A percentile compares a stretch with the other conserved stretches of the same genome.
These are phyloP conservation scores for Magnusiomyces magnusii DNA, from an alignment of 1,139 yeast genomes.

Conservation along the genomic window DNA sequence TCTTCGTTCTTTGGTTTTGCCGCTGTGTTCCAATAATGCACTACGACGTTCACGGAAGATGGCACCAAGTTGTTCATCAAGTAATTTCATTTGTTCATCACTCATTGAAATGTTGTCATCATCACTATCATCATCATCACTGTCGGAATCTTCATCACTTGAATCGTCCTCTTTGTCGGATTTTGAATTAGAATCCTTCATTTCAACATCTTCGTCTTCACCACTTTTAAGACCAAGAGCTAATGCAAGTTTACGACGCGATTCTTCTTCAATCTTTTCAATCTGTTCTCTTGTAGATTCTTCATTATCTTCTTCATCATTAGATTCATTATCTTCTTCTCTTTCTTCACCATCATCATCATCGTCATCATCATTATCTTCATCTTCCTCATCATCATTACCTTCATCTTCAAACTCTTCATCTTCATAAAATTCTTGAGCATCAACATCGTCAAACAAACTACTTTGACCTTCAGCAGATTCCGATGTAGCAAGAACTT, in stretches of 20 bases:
- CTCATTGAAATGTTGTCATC: slow-evolving; percentile 81
- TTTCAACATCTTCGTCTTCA: slow-evolving; percentile 10
- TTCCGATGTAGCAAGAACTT: slow-evolving; percentile 67
- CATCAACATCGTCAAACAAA: slow-evolving; percentile 57
- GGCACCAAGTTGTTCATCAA: slow-evolving; percentile 75
- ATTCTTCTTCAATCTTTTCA: slow-evolving; percentile 10
- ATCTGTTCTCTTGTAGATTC: slow-evolving; percentile 3
- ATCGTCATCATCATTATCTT: slow-evolving; percentile 24
- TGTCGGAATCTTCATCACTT: slow-evolving; percentile 44
- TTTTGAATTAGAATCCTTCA: slow-evolving; percentile 26
- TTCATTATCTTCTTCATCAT: slow-evolving; percentile 30
- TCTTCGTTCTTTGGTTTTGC: slow-evolving; percentile 34
- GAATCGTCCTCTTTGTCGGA: too few relatives aligned
- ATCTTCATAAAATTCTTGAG: slow-evolving; percentile 34
- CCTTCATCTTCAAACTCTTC: slow-evolving; percentile 35
- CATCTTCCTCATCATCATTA: slow-evolving; percentile 28
- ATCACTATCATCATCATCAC: slow-evolving; percentile 39
- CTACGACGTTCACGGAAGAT: slow-evolving; percentile 63
- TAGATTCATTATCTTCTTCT: slow-evolving; percentile 31
- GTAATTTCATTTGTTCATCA: slow-evolving; percentile 95
- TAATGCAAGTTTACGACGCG: slow-evolving; percentile 46
- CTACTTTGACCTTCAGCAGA: slow-evolving; percentile 74
- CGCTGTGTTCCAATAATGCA: slow-evolving; percentile 20
- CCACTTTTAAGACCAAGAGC: slow-evolving; percentile 52
- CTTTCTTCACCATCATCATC: slow-evolving; percentile 35